Conservation (phyloP, 106 monocot genomes). For the Ottelia alismoides region DNA sequence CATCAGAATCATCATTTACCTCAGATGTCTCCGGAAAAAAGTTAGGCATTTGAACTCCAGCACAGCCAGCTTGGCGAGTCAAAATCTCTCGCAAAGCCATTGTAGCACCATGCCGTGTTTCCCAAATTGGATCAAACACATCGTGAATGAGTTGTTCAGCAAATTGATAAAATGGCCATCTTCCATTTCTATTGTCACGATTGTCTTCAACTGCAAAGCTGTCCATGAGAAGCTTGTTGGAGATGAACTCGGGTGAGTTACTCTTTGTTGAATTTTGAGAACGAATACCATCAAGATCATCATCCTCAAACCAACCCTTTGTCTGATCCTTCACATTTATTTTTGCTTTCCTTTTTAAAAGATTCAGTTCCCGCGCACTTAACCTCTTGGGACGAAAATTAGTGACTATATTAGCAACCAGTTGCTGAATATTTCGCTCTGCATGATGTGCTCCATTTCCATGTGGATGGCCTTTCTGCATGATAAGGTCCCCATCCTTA, state of each 20-base stretch:
- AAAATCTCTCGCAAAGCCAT: slow-evolving; percentile 96
- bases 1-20: slow-evolving; percentile 27
- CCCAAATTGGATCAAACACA: slow-evolving; percentile 99
- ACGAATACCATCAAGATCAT: slow-evolving; percentile 30
- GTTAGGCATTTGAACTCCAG: slow-evolving; percentile 66
- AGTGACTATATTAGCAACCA: slow-evolving; percentile 86
- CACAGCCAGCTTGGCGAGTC: slow-evolving; percentile 83
- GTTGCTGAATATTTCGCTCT: slow-evolving; percentile 77
- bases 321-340: slow-evolving; percentile 74
- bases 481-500: slow-evolving; percentile 86
- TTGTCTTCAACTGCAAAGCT: slow-evolving; percentile 33
- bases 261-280: slow-evolving; percentile 21
- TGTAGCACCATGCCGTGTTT: slow-evolving; percentile 87
- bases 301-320: slow-evolving; percentile 68
- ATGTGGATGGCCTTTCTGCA: slow-evolving; percentile 34
- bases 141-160: slow-evolving; percentile 93
- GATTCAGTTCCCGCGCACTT: slow-evolving; percentile 84
- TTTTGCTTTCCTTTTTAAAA: slow-evolving; percentile 92
- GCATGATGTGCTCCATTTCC: slow-evolving; percentile 38
- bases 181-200: slow-evolving; percentile 36
- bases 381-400: slow-evolving; percentile 53
- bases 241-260: slow-evolving; percentile 1
- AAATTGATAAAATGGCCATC: slow-evolving; percentile 77
- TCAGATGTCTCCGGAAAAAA: slow-evolving; percentile 30
- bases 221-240: too few species aligned